Base-by-base conservation (phyloP, 2,329 filamentous ascomycete genomes). In the Cytospora schulzeri region DNA sequence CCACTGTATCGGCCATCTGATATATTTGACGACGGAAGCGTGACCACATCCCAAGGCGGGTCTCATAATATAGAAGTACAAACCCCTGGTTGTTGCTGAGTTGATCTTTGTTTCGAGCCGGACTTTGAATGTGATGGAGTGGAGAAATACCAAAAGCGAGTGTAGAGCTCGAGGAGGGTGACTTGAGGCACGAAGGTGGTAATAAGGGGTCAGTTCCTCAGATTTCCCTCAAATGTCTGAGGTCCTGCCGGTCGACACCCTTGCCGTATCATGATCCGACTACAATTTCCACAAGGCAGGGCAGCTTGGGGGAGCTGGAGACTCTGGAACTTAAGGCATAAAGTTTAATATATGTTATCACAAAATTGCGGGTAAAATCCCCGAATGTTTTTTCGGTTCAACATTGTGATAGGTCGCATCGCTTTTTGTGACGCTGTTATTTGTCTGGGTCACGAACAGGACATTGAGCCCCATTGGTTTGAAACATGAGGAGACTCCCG, bases 401-500 rank as follows among this genome's bases (percentile, higher is more conserved):
- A 5, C n/a, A 29, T 59, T 50, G 24, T 45, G 48, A 53, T 50
- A 52, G 24, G 33, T 5, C 53, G 33, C 33, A 31, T 28, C 53
- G 5, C 31, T 41, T 26, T 28, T 17, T 24, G 31, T 24, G 48
- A 22, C 33, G 14, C 22, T 45, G n/a, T 11, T 45, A 3, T 45
- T 22, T 54, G 50, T 29, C 22, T 45, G 33, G 33, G 12, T 1
- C 26, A 4, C 17, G 14, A 12, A n/a, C 28, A 26, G 12, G 19
- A 50, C 45, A 50, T 31, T 45, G 51, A 51, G 57, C 57, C 41
- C 58, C 58, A 22, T 57, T 55, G 41, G 53, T 64, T 52, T 52
- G 29, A 64, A 64, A 64, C 63, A 61, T 31, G 33, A 62, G 58
- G 62, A 57, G 24, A 41, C 48, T 38, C 45, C 59, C 63, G 63